Conservation (phyloP, 148 eudicot genomes). For the Spergularia marina region DNA sequence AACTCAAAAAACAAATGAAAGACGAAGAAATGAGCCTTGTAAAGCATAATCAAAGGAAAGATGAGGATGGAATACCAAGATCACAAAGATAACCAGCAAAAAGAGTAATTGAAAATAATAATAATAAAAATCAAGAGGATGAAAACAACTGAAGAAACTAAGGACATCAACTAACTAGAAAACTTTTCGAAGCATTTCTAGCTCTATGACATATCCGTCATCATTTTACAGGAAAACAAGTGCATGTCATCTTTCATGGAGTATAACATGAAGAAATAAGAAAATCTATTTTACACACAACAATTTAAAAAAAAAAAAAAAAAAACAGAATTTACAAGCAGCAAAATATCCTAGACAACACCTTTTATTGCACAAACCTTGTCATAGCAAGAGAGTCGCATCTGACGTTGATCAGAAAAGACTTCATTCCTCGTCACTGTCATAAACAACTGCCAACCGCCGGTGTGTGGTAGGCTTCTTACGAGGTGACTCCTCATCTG, state of each 20-base stretch:
- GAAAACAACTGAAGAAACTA: neutral
- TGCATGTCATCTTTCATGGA: neutral
- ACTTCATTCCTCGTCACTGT: conserved; percentile 80
- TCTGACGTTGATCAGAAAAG: neutral
- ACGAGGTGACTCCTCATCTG: conserved; percentile 89
- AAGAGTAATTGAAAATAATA: neutral
- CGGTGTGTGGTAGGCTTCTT: conserved; percentile 68
- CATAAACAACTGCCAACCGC: conserved; percentile 71
- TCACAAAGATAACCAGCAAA: too few relatives aligned
- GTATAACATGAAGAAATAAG: neutral
- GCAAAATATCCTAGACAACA: neutral
- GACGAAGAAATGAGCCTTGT: neutral
- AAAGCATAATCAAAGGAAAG: neutral
- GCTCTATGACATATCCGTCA: neutral
- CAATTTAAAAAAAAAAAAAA: neutral
- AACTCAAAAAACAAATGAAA: neutral
- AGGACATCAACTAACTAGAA: neutral
- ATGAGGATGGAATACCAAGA: neutral
- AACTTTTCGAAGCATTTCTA: neutral
- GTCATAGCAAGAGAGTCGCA: neutral
- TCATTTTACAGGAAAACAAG: neutral
- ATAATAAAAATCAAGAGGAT: neutral
- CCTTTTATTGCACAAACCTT: neutral
- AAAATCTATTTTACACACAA: neutral
- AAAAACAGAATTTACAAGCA: neutral